These are phyloP conservation scores for Geotrichum phurueaensis DNA, from an alignment of 1,139 yeast species.

Conservation along the genomic window DNA sequence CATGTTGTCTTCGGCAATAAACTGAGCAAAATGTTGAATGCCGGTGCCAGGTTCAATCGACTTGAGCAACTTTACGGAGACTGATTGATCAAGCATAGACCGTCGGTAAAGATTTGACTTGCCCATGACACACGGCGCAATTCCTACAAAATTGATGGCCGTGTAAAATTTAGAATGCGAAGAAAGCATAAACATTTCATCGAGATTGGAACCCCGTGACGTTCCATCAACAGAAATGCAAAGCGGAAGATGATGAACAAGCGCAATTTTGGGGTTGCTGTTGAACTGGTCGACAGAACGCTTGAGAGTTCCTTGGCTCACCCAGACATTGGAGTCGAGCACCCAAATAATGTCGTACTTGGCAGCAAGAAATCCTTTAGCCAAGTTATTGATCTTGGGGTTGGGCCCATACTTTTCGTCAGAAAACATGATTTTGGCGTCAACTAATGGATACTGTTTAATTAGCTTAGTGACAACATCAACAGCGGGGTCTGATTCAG, in stretches of 20 bases:
- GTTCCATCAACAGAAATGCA: constrained; percentile 43
- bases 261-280: constrained; percentile 38
- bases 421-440: constrained; percentile 50
- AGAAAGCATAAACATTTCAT: constrained; percentile 79
- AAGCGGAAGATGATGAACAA: constrained; percentile 77
- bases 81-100: constrained; percentile 63
- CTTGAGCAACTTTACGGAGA: constrained; percentile 26
- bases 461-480: constrained; percentile 50
- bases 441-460: constrained; percentile 49
- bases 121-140: constrained; percentile 93
- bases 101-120: constrained; percentile 74
- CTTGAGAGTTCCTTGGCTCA: constrained; percentile 55
- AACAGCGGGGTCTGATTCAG: constrained; percentile 57
- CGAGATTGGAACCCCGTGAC: constrained; percentile 61
- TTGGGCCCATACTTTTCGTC: constrained; percentile 63
- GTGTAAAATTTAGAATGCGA: constrained; percentile 82
- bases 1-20: constrained; percentile 91
- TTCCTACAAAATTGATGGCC: constrained; percentile 64
- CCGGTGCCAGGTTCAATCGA: constrained; percentile 38
- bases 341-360: constrained; percentile 76
- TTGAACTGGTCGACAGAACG: constrained; percentile 55
- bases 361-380: constrained; percentile 68
- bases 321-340: constrained; percentile 86
- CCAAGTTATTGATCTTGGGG: constrained; percentile 80
- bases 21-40: constrained; percentile 65